A percentile compares a stretch with the other conserved stretches of the same genome.
Evolutionary conservation across 164 flowering plant species (phyloP).

Genomic region (Dillenia suffruticosa): DNA sequence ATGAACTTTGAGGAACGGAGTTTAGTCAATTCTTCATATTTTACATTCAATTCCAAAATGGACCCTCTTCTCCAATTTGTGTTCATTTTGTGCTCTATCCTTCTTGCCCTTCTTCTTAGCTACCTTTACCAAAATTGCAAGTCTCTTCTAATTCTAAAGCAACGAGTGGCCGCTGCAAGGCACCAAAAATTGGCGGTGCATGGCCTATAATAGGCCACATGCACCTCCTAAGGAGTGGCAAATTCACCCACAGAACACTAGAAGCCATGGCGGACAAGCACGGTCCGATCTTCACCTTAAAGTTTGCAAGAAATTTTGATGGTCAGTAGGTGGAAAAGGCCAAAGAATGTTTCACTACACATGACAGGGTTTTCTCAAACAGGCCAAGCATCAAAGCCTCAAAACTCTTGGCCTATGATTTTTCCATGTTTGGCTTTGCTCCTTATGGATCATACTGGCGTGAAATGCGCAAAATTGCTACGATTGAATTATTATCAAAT

Average conservation of each 20-base stretch:
- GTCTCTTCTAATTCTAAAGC: no score
- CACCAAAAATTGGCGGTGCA: conserved; percentile 12
- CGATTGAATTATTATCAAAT: not conserved
- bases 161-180: not conserved
- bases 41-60: no score
- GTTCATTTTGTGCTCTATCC: no score
- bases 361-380: not conserved
- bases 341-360: conserved; percentile 18
- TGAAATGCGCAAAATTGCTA: conserved; percentile 19
- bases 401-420: conserved; percentile 17
- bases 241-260: conserved; percentile 8
- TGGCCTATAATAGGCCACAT: conserved; percentile 33
- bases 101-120: no score
- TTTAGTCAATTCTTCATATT: no score
- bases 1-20: no score
- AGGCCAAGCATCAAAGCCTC: conserved; percentile 11
- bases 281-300: conserved; percentile 20
- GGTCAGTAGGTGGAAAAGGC: conserved; percentile 22
- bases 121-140: no score
- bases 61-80: no score
- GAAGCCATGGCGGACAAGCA: conserved; percentile 27
- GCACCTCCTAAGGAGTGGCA: conserved; percentile 9
- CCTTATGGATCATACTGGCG: conserved; percentile 23
- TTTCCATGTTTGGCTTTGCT: conserved; percentile 13
- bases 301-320: conserved; percentile 14